Evolutionary conservation across 768 basidiomycete genomes (phyloP), one percentile per base, ranked within the genome.

Genomic region (Lactarius akahatsu): DNA sequence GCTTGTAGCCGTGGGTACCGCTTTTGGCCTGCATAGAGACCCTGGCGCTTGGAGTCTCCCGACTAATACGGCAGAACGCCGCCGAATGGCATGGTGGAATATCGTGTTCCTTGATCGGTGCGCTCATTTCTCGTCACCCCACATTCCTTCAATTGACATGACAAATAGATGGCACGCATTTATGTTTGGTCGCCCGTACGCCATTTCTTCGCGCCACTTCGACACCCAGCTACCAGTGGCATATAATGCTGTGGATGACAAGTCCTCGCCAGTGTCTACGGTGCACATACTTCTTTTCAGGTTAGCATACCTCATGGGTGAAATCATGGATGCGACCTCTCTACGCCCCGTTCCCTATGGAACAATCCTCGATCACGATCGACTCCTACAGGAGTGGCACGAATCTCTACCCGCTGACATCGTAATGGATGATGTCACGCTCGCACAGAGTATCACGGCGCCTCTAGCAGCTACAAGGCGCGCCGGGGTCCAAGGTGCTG

Each of bases 51-150:
- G 86, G 82, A 82, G 83, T 67, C 87, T 91, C 81, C 84, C 82
- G 59, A 81, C 82, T 64, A 86, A 86, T 65, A 77, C 86, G 11
- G 87, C 90, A 41, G 92, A 93, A 74, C 82, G 92, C 64, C 80
- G 92, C 59, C 80, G 92, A 62, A 93, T 92, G 92, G 90, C 90
- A 8, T 94, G 92, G 92, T 94, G 92, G 92, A 90, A 94, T 76
- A 90, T 91, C 67, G 77, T 94, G 43, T 79, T 91, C 61, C 80
- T 92, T 38, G 92, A 93, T 78, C 81, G 91, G 90, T 89, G 61
- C 41, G 84, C 72, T n/a, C 28, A 45, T 61, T 30, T 61, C 16
- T 52, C 65, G 69, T 63, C 61, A 8, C 41, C 52, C 64, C 57
- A 26, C 61, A 54, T 61, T 61, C 23, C 34, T 59, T 57, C 58